A percentile compares a stretch with the other conserved stretches of the same genome.
Evolutionary conservation across 805 yeast genomes (phyloP).

Genomic region (Monosporozyma siamensis): DNA sequence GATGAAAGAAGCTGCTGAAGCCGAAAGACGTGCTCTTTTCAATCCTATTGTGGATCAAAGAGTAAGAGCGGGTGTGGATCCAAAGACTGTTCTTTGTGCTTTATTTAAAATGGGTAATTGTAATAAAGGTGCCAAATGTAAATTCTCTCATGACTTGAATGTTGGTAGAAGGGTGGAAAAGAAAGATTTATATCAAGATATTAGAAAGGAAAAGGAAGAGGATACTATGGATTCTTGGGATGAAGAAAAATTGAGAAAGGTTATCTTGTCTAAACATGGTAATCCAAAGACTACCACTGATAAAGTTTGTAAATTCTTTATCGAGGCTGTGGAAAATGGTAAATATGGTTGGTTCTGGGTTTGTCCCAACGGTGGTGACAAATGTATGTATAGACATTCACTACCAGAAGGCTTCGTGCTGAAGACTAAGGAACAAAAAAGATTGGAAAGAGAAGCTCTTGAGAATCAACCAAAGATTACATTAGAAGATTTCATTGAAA

Average conservation of each 20-base stretch:
- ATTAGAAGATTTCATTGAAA: constrained; percentile 89
- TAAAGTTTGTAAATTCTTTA: constrained; percentile 84
- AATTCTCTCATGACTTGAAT: constrained; percentile 81
- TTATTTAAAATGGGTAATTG: constrained; percentile 81
- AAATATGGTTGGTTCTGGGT: constrained; percentile 99
- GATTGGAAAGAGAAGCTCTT: constrained; percentile 74
- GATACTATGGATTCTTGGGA: constrained; percentile 98
- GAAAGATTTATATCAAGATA: constrained; percentile 89
- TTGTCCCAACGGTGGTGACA: constrained; percentile 90
- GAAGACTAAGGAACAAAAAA: constrained; percentile 93
- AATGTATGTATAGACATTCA: constrained; percentile 90
- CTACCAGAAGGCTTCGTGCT: constrained; percentile 94
- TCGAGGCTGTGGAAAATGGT: constrained; percentile 94
- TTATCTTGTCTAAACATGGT: constrained; percentile 86
- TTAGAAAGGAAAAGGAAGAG: constrained; percentile 53
- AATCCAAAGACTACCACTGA: constrained; percentile 91
- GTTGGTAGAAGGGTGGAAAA: constrained; percentile 83
- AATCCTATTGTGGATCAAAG: constrained; percentile 66
- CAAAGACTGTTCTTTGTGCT: constrained; percentile 85
- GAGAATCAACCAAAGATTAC: constrained; percentile 85
- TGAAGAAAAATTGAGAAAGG: constrained; percentile 84
- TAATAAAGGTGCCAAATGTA: constrained; percentile 74
- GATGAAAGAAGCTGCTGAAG: constrained; percentile 82
- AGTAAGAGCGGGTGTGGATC: constrained; percentile 95
- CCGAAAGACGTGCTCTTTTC: constrained; percentile 74